A percentile compares a stretch with the other conserved stretches of the same genome.
These are phyloP conservation scores for Aspergillus versicolor DNA, from an alignment of 2,329 filamentous ascomycete species.

Conservation along the genomic window DNA sequence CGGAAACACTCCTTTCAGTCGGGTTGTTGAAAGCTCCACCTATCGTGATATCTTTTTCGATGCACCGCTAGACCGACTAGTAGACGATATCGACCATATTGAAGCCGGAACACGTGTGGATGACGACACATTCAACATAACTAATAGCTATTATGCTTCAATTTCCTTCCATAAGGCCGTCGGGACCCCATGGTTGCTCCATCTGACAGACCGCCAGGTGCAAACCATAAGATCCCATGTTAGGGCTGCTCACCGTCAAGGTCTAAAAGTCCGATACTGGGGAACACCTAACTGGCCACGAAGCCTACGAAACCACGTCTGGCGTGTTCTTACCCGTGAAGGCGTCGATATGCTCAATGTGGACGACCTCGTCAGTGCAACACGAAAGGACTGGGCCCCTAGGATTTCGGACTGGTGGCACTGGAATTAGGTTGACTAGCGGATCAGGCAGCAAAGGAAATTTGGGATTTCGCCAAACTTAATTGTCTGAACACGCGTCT, in stretches of 20 bases:
- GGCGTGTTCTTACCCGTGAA: slow-evolving; percentile 54
- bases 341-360: slow-evolving; percentile 59
- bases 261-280: slow-evolving; percentile 60
- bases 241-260: slow-evolving; percentile 49
- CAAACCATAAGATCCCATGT: slow-evolving; percentile 53
- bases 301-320: slow-evolving; percentile 54
- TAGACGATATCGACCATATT: slow-evolving; percentile 18
- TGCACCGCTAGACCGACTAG: slow-evolving; percentile 47
- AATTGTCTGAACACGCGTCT: not conserved
- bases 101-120: not conserved
- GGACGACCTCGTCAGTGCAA: slow-evolving; percentile 55
- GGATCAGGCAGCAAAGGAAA: not conserved
- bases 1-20: slow-evolving; percentile 52
- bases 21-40: slow-evolving; percentile 46
- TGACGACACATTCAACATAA: slow-evolving; percentile 43
- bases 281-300: slow-evolving; percentile 56
- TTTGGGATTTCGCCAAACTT: not conserved
- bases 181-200: slow-evolving; percentile 51
- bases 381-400: slow-evolving; percentile 48
- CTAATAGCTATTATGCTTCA: slow-evolving; percentile 60
- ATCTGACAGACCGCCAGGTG: slow-evolving; percentile 47
- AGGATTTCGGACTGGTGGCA: slow-evolving; percentile 34
- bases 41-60: slow-evolving; percentile 59
- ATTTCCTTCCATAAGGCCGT: slow-evolving; percentile 52
- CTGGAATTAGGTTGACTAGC: not conserved